phyloP scores from a whole-genome alignment of 768 basidiomycete species.

The Naganishia onofrii region DNA sequence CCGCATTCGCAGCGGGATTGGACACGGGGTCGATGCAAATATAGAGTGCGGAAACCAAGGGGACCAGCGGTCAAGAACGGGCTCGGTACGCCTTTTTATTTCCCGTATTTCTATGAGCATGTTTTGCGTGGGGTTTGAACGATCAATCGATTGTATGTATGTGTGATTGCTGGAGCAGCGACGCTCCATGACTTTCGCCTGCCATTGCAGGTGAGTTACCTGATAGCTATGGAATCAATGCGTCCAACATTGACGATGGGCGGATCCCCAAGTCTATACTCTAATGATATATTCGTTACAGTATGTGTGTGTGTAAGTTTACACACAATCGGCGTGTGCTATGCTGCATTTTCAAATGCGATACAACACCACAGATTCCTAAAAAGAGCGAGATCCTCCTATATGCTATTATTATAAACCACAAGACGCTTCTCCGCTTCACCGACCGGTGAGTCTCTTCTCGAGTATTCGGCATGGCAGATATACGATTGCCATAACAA shows the following conservation, averaged over 20 bases:
- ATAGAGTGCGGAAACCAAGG: conserved; percentile 14
- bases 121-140: not conserved
- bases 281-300: not conserved
- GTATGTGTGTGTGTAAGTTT: not conserved
- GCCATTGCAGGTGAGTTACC: conserved; percentile 12
- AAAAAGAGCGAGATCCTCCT: not conserved
- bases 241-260: not conserved
- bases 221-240: not conserved
- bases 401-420: not conserved
- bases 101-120: conserved; percentile 9
- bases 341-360: conserved; percentile 18
- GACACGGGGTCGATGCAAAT: conserved; percentile 81
- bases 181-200: not conserved
- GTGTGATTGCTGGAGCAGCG: not conserved
- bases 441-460: conserved; percentile 40
- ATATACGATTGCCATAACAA: conserved; percentile 39
- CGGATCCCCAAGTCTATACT: not conserved
- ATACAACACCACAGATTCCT: not conserved
- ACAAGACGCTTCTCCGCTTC: not conserved
- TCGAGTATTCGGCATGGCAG: conserved; percentile 42
- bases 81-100: conserved; percentile 27
- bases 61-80: not conserved
- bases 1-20: conserved; percentile 85
- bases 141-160: conserved; percentile 17
- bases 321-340: too few relatives aligned